Evolutionary conservation across 2,329 filamentous ascomycete species (phyloP).

Genomic region (Colletotrichum musae): DNA sequence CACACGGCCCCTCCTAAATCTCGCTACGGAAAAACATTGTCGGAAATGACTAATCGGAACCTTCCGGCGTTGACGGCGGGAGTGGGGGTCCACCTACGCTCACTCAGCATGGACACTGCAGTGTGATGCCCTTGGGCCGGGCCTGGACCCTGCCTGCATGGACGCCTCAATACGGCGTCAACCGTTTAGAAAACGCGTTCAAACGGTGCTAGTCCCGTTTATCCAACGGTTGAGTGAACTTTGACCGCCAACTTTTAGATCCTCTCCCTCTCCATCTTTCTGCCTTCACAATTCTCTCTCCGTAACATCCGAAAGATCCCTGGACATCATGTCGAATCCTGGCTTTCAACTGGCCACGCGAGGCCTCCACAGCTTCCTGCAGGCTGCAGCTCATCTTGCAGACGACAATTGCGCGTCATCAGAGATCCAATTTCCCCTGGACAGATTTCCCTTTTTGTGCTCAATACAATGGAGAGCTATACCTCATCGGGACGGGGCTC

Average conservation of each 20-base stretch:
- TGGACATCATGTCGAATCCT: not conserved
- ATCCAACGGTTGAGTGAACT: not conserved
- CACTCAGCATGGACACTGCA: too few relatives aligned
- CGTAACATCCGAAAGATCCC: constrained; percentile 4
- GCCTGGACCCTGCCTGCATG: not conserved
- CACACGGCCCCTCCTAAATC: constrained; percentile 33
- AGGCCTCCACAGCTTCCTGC: constrained; percentile 25
- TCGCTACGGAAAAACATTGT: constrained; percentile 31
- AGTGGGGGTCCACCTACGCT: not conserved
- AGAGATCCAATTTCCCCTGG: constrained; percentile 34
- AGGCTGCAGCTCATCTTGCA: constrained; percentile 22
- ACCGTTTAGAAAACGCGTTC: not conserved
- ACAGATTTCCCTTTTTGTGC: not conserved
- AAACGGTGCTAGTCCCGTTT: not conserved
- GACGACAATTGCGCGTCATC: constrained; percentile 28
- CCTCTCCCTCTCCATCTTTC: not conserved
- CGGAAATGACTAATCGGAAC: constrained; percentile 25
- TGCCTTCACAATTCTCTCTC: not conserved
- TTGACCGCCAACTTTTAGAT: not conserved
- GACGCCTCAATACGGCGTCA: not conserved
- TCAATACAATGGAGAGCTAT: constrained; percentile 2
- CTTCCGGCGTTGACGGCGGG: not conserved
- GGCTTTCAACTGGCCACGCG: constrained; percentile 3
- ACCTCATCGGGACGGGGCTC: not conserved
- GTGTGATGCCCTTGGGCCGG: too few relatives aligned